These are phyloP conservation scores for Lipomyces orientalis DNA, from an alignment of 805 yeast species.

Conservation along the genomic window DNA sequence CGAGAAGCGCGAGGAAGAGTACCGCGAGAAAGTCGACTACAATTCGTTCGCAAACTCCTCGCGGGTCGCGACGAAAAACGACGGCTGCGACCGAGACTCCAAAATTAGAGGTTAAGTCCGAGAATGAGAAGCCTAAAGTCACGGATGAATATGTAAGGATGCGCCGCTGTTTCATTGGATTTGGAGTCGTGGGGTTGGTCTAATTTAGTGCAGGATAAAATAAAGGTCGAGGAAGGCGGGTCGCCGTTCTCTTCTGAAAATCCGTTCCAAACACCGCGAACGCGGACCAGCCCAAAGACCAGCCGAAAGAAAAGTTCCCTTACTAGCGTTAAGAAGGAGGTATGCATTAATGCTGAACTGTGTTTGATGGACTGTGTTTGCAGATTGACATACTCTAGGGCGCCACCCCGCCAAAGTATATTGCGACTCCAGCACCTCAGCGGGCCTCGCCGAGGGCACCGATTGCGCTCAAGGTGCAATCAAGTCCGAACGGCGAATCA, in stretches of 20 bases:
- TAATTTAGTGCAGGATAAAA: neutral
- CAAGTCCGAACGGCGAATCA: neutral
- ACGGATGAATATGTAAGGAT: neutral
- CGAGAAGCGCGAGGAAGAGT: slow-evolving; percentile 4
- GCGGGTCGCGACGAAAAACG: neutral
- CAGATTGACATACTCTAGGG: neutral
- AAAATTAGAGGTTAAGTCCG: neutral
- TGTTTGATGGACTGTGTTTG: neutral
- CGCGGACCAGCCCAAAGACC: neutral
- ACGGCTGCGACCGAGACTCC: neutral
- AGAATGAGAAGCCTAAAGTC: neutral
- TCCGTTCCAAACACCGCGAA: slow-evolving; percentile 32
- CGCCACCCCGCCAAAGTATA: neutral
- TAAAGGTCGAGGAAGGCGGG: slow-evolving; percentile 10
- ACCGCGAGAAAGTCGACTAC: neutral
- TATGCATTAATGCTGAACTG: neutral
- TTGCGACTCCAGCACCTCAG: neutral
- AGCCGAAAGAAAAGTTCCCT: slow-evolving; percentile 11
- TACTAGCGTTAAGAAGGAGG: neutral
- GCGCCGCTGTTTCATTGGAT: neutral
- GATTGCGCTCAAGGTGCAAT: neutral
- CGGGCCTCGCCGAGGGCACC: neutral
- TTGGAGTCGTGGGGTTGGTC: neutral
- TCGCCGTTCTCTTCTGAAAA: slow-evolving; percentile 28
- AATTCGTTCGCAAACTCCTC: neutral